A percentile compares a stretch with the other conserved stretches of the same genome.
Evolutionary conservation across 1,139 yeast genomes (phyloP).

Genomic region (Geotrichum reessii): DNA sequence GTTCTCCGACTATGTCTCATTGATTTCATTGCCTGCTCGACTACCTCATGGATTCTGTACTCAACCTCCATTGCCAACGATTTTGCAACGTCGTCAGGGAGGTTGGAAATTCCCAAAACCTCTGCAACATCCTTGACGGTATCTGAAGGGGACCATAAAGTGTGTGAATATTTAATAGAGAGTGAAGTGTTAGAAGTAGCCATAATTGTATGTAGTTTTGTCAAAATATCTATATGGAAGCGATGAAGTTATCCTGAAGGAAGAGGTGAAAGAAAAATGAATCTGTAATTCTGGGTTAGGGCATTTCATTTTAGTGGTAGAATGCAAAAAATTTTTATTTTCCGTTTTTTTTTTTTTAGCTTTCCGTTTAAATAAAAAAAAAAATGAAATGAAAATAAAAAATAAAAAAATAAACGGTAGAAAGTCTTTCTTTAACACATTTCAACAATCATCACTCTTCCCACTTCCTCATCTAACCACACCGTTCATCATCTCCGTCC

Average conservation of each 20-base stretch:
- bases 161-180: slow-evolving; percentile 60
- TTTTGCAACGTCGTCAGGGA: slow-evolving; percentile 90
- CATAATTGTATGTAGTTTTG: not conserved
- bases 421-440: not conserved
- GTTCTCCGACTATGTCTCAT: slow-evolving; percentile 92
- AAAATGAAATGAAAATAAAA: too few relatives aligned
- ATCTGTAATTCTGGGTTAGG: not conserved
- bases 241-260: not conserved
- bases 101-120: slow-evolving; percentile 66
- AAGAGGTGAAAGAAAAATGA: not conserved
- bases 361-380: not conserved
- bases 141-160: slow-evolving; percentile 96
- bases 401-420: too few relatives aligned
- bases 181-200: slow-evolving; percentile 12
- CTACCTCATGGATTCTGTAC: slow-evolving; percentile 88
- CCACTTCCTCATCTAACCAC: not conserved
- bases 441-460: not conserved
- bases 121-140: slow-evolving; percentile 97
- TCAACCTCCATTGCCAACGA: slow-evolving; percentile 98
- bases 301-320: not conserved
- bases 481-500: not conserved
- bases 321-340: not conserved
- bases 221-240: not conserved
- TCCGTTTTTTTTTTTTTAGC: not conserved
- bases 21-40: slow-evolving; percentile 92